phyloP scores from a whole-genome alignment of 2,329 filamentous ascomycete genomes.

The Aspergillus tanneri region DNA sequence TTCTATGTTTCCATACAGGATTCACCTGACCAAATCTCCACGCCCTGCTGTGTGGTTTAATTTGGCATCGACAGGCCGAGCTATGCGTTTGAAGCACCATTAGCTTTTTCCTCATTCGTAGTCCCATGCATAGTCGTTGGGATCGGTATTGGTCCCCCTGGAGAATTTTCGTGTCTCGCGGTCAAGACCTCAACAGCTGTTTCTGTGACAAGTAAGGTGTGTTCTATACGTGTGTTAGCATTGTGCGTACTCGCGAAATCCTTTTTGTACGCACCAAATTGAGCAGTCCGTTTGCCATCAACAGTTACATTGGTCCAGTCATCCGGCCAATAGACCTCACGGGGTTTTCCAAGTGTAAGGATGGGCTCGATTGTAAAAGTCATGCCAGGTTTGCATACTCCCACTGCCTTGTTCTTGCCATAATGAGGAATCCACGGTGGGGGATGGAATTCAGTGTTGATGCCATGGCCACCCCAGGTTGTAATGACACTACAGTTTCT shows the following conservation, averaged over 20 bases:
- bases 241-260: neutral
- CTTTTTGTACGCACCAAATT: conserved; percentile 59
- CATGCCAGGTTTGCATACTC: conserved; percentile 86
- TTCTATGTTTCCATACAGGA: neutral
- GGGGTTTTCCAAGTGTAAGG: conserved; percentile 80
- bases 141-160: conserved; percentile 65
- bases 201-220: conserved; percentile 76
- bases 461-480: conserved; percentile 89
- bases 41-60: neutral
- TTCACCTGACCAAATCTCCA: neutral
- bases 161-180: conserved; percentile 64
- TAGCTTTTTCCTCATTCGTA: neutral
- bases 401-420: conserved; percentile 90
- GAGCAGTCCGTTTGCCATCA: conserved; percentile 84
- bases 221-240: conserved; percentile 49
- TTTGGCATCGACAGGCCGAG: neutral
- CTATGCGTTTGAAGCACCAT: too few relatives aligned
- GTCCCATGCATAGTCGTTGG: conserved; percentile 31
- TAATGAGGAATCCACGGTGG: conserved; percentile 92
- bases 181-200: conserved; percentile 74
- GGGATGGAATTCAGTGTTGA: conserved; percentile 85
- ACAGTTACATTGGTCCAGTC: conserved; percentile 91
- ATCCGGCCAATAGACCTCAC: conserved; percentile 90
- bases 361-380: conserved; percentile 97
- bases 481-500: conserved; percentile 78